These are phyloP conservation scores for Nitzschia sp. DNA, from an alignment of 108 stramenopile genomes.

Conservation along the genomic window DNA sequence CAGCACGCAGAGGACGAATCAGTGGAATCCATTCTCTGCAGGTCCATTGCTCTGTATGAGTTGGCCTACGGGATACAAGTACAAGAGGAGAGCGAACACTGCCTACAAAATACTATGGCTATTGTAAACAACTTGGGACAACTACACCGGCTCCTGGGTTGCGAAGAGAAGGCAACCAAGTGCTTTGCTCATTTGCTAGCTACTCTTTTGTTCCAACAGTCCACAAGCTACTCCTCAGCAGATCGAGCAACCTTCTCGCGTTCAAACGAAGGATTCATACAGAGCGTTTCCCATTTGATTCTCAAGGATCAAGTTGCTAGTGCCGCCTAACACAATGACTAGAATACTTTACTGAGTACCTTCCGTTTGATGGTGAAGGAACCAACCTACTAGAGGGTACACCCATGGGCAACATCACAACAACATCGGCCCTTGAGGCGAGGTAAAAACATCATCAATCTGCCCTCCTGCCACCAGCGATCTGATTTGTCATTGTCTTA, in stretches of 20 bases:
- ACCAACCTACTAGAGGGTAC: too few relatives aligned
- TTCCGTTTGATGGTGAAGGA: too few relatives aligned
- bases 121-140: slow-evolving; percentile 45
- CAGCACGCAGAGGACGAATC: neutral
- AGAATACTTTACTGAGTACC: too few relatives aligned
- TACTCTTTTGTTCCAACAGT: slow-evolving; percentile 27
- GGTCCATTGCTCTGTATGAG: slow-evolving; percentile 22
- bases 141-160: slow-evolving; percentile 24
- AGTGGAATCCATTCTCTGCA: neutral
- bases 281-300: slow-evolving; percentile 13
- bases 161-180: slow-evolving; percentile 17
- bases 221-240: neutral
- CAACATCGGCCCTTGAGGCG: too few relatives aligned
- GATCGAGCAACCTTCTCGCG: neutral
- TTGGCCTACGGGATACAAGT: slow-evolving; percentile 26
- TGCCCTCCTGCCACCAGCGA: too few relatives aligned
- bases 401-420: too few relatives aligned
- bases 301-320: slow-evolving; percentile 7
- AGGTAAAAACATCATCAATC: too few relatives aligned
- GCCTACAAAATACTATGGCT: slow-evolving; percentile 28
- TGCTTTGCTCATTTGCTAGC: slow-evolving; percentile 32
- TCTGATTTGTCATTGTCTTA: too few relatives aligned
- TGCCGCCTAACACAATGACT: slow-evolving; percentile 9
- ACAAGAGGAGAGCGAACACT: slow-evolving; percentile 17
- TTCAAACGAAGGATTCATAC: slow-evolving; percentile 3